phyloP scores from a whole-genome alignment of 768 basidiomycete genomes.

The Aureoboletus auriporus region DNA sequence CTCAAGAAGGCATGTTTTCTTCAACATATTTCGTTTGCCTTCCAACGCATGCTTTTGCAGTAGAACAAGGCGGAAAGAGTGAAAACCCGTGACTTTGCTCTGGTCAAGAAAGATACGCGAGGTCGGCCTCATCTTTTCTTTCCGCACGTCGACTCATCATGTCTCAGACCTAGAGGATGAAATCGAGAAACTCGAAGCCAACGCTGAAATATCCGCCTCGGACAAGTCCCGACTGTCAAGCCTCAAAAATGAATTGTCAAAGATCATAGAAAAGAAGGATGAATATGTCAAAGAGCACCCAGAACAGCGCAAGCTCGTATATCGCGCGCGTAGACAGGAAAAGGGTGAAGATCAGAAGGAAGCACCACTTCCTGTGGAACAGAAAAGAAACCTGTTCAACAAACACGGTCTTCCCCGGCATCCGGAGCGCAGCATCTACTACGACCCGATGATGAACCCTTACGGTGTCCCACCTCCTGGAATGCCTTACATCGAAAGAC shows the following conservation, averaged over 20 bases:
- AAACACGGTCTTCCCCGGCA: constrained; percentile 83
- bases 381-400: constrained; percentile 69
- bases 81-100: constrained; percentile 82
- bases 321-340: constrained; percentile 49
- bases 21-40: constrained; percentile 10
- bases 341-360: constrained; percentile 39
- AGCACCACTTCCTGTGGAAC: constrained; percentile 33
- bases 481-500: constrained; percentile 89
- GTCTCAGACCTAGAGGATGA: constrained; percentile 75
- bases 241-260: constrained; percentile 74
- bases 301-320: constrained; percentile 85
- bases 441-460: constrained; percentile 90
- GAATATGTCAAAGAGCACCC: constrained; percentile 93
- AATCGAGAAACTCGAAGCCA: constrained; percentile 61
- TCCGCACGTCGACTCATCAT: constrained; percentile 2
- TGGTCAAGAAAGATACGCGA: constrained; percentile 91
- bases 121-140: constrained; percentile 40
- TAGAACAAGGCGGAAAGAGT: constrained; percentile 88
- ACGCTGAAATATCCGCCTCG: constrained; percentile 37
- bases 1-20: constrained; percentile 68
- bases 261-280: constrained; percentile 82
- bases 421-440: constrained; percentile 91
- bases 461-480: constrained; percentile 93
- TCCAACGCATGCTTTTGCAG: constrained; percentile 34
- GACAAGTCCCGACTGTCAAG: constrained; percentile 66